A percentile compares a stretch with the other conserved stretches of the same genome.
Conservation (phyloP, 179 eudicot genomes). For the Corrigiola litoralis region DNA sequence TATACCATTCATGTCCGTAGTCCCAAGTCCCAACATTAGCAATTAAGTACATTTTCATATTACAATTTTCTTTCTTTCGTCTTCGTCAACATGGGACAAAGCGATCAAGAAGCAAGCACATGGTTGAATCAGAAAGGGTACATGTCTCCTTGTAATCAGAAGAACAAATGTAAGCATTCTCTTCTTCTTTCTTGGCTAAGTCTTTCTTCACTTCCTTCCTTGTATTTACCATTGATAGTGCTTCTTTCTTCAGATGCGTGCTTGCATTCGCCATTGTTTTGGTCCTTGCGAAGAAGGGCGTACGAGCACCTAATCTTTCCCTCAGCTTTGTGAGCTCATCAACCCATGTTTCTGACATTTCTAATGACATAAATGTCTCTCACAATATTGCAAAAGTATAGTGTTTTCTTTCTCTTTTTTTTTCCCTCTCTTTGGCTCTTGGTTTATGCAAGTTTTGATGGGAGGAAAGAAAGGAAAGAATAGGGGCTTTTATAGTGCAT, state of each 20-base stretch:
- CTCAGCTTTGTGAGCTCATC: slow-evolving; percentile 35
- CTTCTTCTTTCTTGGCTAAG: slow-evolving; percentile 6
- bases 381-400: no score
- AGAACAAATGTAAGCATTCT: neutral
- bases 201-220: neutral
- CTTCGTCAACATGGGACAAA: slow-evolving; percentile 45
- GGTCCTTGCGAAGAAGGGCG: slow-evolving; percentile 17
- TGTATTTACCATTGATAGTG: neutral
- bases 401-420: neutral
- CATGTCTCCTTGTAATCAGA: neutral
- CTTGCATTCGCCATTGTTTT: slow-evolving; percentile 8
- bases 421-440: neutral
- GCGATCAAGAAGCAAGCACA: slow-evolving; percentile 52
- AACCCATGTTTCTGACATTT: slow-evolving; percentile 30
- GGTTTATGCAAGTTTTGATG: neutral
- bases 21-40: no score
- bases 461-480: neutral
- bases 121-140: slow-evolving; percentile 38
- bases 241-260: neutral
- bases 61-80: no score
- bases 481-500: neutral
- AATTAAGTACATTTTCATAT: no score
- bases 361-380: slow-evolving; percentile 20
- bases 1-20: no score
- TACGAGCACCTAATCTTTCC: slow-evolving; percentile 23